These are phyloP conservation scores for Medicago ruthenica DNA, from an alignment of 306 rosid species.

Conservation along the genomic window DNA sequence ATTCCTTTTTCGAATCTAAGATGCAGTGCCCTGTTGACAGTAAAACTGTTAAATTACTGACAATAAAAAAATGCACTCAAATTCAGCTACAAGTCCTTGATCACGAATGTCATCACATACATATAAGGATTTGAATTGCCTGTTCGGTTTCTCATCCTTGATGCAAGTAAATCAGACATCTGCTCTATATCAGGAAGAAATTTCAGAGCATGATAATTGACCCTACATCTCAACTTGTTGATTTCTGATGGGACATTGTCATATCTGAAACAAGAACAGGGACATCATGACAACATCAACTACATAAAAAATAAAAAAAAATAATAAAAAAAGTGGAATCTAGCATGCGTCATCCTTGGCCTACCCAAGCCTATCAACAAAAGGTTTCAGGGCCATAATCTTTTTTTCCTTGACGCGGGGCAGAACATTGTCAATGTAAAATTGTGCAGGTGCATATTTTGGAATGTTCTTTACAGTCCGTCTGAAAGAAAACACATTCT, in stretches of 20 bases:
- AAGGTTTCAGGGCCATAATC: conserved; percentile 98
- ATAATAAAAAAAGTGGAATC: background rate
- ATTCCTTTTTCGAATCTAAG: conserved; percentile 98
- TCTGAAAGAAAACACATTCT: conserved; percentile 59
- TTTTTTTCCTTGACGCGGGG: conserved; percentile 99
- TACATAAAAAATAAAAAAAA: conserved; percentile 2
- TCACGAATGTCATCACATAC: conserved; percentile 59
- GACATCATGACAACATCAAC: conserved; percentile 35
- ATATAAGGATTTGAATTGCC: conserved; percentile 92
- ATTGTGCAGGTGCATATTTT: conserved; percentile 95
- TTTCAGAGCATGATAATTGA: conserved; percentile 97
- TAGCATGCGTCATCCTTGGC: conserved; percentile 41
- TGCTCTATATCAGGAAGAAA: conserved; percentile 98
- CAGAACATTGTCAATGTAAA: conserved; percentile 96
- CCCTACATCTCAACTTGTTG: conserved; percentile 98
- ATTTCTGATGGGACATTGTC: conserved; percentile 96
- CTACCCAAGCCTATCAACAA: conserved; percentile 98
- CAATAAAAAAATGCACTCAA: conserved; percentile 14
- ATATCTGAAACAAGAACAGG: conserved; percentile 67
- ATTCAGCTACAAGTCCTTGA: conserved; percentile 39
- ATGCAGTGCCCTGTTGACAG: conserved; percentile 90
- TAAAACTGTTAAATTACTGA: conserved; percentile 49
- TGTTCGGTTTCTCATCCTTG: conserved; percentile 99
- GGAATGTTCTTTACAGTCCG: conserved; percentile 98
- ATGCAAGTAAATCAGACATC: conserved; percentile 90